Conservation (phyloP, 2,329 filamentous ascomycete genomes). For the Aspergillus ustus region DNA sequence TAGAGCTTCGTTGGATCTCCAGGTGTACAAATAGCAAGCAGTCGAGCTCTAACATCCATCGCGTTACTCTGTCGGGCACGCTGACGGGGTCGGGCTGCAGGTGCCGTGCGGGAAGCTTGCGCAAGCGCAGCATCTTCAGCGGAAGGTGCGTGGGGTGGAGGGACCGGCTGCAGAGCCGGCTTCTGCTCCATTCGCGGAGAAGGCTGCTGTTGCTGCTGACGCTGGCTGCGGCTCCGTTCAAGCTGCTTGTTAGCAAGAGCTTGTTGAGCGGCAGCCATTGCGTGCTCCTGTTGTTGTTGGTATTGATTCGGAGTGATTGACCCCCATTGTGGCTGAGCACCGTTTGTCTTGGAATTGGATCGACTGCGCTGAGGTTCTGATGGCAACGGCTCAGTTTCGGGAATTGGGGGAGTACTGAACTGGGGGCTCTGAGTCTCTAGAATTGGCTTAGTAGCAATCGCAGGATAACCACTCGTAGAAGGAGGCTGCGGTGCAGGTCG, state of each 20-base stretch:
- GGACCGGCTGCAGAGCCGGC: constrained; percentile 29
- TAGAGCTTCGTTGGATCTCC: constrained; percentile 90
- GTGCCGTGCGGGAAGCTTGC: constrained; percentile 49
- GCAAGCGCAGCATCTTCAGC: constrained; percentile 43
- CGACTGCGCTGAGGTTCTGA: constrained; percentile 70
- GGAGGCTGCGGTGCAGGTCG: constrained; percentile 50
- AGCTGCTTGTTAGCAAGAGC: constrained; percentile 72
- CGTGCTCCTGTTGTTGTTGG: constrained; percentile 79
- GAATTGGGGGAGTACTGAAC: constrained; percentile 55
- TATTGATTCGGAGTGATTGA: constrained; percentile 50
- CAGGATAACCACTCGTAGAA: constrained; percentile 44
- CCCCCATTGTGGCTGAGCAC: constrained; percentile 53
- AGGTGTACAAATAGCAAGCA: constrained; percentile 88
- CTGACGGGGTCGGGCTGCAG: constrained; percentile 72
- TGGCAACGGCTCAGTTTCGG: constrained; percentile 62
- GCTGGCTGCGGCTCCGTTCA: constrained; percentile 74
- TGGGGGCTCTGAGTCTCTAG: constrained; percentile 57
- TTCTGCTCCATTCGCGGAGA: constrained; percentile 59
- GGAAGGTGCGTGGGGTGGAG: constrained; percentile 44
- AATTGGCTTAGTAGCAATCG: constrained; percentile 54
- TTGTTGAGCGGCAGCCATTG: constrained; percentile 78
- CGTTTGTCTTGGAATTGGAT: constrained; percentile 69
- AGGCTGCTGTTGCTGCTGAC: constrained; percentile 53
- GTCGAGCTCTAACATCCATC: constrained; percentile 78
- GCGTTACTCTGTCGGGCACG: constrained; percentile 77